phyloP scores from a whole-genome alignment of 805 yeast species.

The Barnettozyma wickerhamii region DNA sequence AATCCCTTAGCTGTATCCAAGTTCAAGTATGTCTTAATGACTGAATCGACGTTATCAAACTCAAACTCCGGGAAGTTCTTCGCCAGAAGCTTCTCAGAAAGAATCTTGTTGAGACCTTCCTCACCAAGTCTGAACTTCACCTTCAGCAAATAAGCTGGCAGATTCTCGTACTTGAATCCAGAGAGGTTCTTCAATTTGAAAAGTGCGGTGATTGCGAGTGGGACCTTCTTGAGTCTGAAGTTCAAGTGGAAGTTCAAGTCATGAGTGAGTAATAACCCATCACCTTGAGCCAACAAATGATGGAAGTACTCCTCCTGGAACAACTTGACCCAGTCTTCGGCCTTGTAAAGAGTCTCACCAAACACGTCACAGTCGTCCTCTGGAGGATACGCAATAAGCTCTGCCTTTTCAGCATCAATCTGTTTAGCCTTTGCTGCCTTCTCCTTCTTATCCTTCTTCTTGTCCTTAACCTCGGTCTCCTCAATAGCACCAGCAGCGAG shows the following conservation, averaged over 20 bases:
- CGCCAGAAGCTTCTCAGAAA: constrained; percentile 22
- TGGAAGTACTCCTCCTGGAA: constrained; percentile 40
- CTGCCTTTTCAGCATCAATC: constrained; percentile 47
- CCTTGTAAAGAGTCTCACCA: constrained; percentile 41
- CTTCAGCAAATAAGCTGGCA: constrained; percentile 18
- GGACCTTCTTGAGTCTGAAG: constrained; percentile 22
- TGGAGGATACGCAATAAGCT: constrained; percentile 31
- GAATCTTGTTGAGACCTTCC: constrained; percentile 20
- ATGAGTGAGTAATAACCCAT: constrained; percentile 31
- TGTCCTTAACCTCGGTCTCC: constrained; percentile 22
- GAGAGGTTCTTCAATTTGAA: constrained; percentile 20
- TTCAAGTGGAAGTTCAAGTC: constrained; percentile 23
- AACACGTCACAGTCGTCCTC: constrained; percentile 53
- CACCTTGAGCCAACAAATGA: constrained; percentile 38
- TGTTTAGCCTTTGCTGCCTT: constrained; percentile 50
- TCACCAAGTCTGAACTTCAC: constrained; percentile 19
- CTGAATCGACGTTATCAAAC: constrained; percentile 11
- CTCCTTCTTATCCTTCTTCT: constrained; percentile 55
- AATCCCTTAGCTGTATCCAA: constrained; percentile 10
- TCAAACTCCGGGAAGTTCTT: constrained; percentile 21
- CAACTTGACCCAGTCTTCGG: constrained; percentile 38
- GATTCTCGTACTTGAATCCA: constrained; percentile 14
- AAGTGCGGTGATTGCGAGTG: constrained; percentile 19
- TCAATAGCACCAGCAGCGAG: constrained; percentile 14
- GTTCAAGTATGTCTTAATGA: constrained; percentile 14